Evolutionary conservation across 257 asterid species (phyloP), one percentile per base, ranked within the genome.

Genomic region (Solanum clarkiae): DNA sequence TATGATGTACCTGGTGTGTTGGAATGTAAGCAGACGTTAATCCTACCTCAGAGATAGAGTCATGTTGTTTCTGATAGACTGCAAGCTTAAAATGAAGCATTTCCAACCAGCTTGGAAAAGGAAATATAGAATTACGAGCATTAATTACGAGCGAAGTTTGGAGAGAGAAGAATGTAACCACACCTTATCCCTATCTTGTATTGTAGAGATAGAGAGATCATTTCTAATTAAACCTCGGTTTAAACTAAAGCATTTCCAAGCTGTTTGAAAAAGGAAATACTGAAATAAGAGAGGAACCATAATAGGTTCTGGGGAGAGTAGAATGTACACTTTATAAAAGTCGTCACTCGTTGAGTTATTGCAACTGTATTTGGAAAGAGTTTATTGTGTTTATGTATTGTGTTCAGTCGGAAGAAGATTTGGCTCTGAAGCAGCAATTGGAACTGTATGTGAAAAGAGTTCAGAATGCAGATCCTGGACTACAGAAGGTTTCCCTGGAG

Each of bases 371-470:
- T 32, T 32, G 36, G 36, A 32, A 32, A 32, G 36, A 32, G 36
- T 32, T 75, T 16, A 9, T 53, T 84, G 9, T 84, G 86, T 75
- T 81, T 51, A 26, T 9, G 60, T 65, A 47, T 80, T 85, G 63
- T n/a, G 29, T 74, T 47, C 84, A 96, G 99, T 93, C 99, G 68
- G 99, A 97, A 88, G 98, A 95, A 88, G 98, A 97, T 87, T 88
- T 94, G 88, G 98, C 97, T 20, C 84, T 96, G 90, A 96, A 95
- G 93, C 95, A 94, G 88, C 98, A 96, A 74, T 81, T 96, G 90
- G 97, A 95, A 91, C 66, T 95, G 90, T 95, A 95, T 70, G 99
- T 96, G 60, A 97, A 92, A 91, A 92, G 98, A 87, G 97, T 88
- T 54, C 97, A 94, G 88, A 98, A 97, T 84, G 36, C 97, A 32